Evolutionary conservation across 2,329 filamentous ascomycete genomes (phyloP), one percentile per base, ranked within the genome.

Genomic region (Cytospora mali): DNA sequence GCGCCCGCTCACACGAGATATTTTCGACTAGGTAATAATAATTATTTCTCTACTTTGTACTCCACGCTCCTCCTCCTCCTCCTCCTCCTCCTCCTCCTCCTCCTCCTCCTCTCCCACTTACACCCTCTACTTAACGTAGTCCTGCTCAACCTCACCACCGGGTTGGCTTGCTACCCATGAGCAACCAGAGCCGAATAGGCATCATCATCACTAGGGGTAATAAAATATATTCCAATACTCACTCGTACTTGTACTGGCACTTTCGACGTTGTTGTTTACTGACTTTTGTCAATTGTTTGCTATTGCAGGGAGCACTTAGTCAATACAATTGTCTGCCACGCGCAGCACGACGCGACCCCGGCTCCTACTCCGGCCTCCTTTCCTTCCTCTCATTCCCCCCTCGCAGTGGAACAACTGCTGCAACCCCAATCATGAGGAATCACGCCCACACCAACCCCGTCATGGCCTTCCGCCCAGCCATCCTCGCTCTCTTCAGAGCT

Each of bases 401-500:
- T 23, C 50, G 31, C 31, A 50, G 53, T 25, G 21, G 27, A 39
- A 54, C 42, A 35, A 50, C 54, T 27, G 39, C 58, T 27, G 14
- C 10, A 3, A 6, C 55, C 16, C 51, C 56, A 50, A 39, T n/a
- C 29, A 65, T 65, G 63, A 39, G 60, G 52, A 52, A 56, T 39
- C 56, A 62, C 13, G 52, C 54, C 46, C 51, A 54, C 11, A 29
- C 55, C 25, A 61, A 53, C 31, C 42, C 60, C 14, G 46, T 63
- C 52, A 56, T 65, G 63, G 60, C 63, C 35, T 65, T 62, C 42
- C 64, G 64, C 35, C 64, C 82, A 35, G 77, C 79, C 64, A 75
- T 84, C 59, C 74, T 87, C 49, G 81, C 81, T 62, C 69, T 86
- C 57, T 78, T 80, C 23, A 81, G 82, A 66, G 71, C 83, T n/a